A percentile compares a stretch with the other conserved stretches of the same genome.
These are phyloP conservation scores for Eimeria praecox DNA, from an alignment of 169 alveolate species.

Conservation along the genomic window DNA sequence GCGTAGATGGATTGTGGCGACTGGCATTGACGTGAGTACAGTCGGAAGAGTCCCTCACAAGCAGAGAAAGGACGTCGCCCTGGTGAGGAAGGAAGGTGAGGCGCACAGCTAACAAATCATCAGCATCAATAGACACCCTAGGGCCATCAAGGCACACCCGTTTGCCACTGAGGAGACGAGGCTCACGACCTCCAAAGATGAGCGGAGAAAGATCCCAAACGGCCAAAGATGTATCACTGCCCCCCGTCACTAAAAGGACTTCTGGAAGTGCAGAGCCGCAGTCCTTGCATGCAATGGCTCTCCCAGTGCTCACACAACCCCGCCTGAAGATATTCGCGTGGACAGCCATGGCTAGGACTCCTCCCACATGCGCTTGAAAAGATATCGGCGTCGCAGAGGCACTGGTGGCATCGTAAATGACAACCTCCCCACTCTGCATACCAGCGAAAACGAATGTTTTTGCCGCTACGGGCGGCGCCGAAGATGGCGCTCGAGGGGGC, in stretches of 20 bases:
- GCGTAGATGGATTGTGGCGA: constrained; percentile 51
- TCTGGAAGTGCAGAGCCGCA: constrained; percentile 72
- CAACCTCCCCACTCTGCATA: constrained; percentile 74
- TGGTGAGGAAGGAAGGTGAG: constrained; percentile 77
- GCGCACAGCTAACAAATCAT: constrained; percentile 69
- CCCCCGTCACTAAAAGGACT: constrained; percentile 73
- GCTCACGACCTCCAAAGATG: constrained; percentile 70
- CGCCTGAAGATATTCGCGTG: constrained; percentile 20
- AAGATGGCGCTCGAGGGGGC: neutral
- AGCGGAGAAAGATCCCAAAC: constrained; percentile 79
- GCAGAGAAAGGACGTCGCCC: constrained; percentile 81
- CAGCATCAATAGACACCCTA: constrained; percentile 68
- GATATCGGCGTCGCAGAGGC: constrained; percentile 70
- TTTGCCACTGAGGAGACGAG: constrained; percentile 65
- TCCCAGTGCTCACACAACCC: constrained; percentile 44
- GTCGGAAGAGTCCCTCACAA: constrained; percentile 32
- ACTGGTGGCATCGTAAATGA: constrained; percentile 69
- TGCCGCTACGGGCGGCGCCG: constrained; percentile 49
- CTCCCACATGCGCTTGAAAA: constrained; percentile 81
- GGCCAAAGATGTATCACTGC: constrained; percentile 82
- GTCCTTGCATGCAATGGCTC: constrained; percentile 43
- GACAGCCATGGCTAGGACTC: constrained; percentile 79
- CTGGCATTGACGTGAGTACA: constrained; percentile 11
- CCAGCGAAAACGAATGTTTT: constrained; percentile 71
- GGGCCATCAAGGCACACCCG: constrained; percentile 53